Conservation (phyloP, 441 rosid species). For the Pelargonium cotyledonis region DNA sequence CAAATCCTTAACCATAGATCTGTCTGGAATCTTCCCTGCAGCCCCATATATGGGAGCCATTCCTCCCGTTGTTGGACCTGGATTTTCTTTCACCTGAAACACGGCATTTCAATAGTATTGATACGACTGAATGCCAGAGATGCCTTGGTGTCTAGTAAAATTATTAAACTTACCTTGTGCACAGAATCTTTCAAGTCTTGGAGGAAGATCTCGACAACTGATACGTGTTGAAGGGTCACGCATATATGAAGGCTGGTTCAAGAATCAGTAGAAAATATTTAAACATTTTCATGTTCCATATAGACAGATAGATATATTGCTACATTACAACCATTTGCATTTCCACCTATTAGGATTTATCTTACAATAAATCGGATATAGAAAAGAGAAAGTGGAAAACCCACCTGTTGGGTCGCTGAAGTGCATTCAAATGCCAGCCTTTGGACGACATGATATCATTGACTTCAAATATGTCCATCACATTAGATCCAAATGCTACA, state of each 20-base stretch:
- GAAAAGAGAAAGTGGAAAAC: too few species aligned
- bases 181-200: conserved; percentile 68
- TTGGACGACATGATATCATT: conserved; percentile 78
- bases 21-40: conserved; percentile 83
- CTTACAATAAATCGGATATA: not conserved
- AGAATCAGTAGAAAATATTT: conserved; percentile 13
- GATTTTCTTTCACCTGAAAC: conserved; percentile 65
- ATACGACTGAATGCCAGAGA: conserved; percentile 4
- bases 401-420: conserved; percentile 94
- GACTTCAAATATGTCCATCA: conserved; percentile 81
- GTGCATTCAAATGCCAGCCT: conserved; percentile 96
- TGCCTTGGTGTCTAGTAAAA: not conserved
- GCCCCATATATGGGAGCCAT: conserved; percentile 94
- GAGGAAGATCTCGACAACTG: conserved; percentile 51
- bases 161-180: conserved; percentile 48
- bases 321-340: not conserved
- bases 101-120: not conserved
- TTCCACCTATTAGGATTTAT: not conserved
- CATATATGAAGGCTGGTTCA: conserved; percentile 78
- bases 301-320: not conserved
- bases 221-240: conserved; percentile 81
- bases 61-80: conserved; percentile 82
- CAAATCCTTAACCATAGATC: conserved; percentile 76
- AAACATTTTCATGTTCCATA: not conserved
- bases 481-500: conserved; percentile 71